Evolutionary conservation across 2,329 filamentous ascomycete species (phyloP), one percentile per base, ranked within the genome.

Genomic region (Diatrype stigma): DNA sequence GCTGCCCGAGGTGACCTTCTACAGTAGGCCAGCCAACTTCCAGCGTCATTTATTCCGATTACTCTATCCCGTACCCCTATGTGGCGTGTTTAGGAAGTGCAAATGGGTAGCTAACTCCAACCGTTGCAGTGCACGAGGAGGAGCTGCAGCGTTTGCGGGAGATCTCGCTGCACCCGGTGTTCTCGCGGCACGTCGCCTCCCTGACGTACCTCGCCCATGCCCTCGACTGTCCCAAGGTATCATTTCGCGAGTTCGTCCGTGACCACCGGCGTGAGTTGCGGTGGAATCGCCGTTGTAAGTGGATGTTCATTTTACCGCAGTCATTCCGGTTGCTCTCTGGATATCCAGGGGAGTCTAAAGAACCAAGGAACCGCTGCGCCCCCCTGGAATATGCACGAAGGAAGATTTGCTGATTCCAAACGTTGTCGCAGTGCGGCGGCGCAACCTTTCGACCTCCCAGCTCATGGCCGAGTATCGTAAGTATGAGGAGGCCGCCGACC

Each of bases 1-100:
- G 76, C 48, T 80, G 59, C 38, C 70, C 58, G 35, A 70, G 42
- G 45, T 68, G 55, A 54, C 55, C 14, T 50, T 67, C 57, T 53
- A 58, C 45, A 34, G n/a, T n/a, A n/a, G n/a, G n/a, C n/a, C n/a
- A n/a, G n/a, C n/a, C n/a, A n/a, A n/a, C n/a, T n/a, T n/a, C n/a
- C n/a, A n/a, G n/a, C n/a, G n/a, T n/a, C n/a, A n/a, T n/a, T n/a
- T n/a, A n/a, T n/a, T n/a, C n/a, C n/a, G n/a, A n/a, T n/a, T n/a
- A n/a, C n/a, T n/a, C n/a, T n/a, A n/a, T n/a, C n/a, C n/a, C n/a
- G n/a, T n/a, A n/a, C n/a, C n/a, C n/a, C n/a, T n/a, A n/a, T n/a
- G n/a, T n/a, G n/a, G n/a, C n/a, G n/a, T n/a, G n/a, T n/a, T n/a
- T n/a, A n/a, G n/a, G n/a, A n/a, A n/a, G n/a, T n/a, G n/a, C n/a